These are phyloP conservation scores for Peterozyma xylosa DNA, from an alignment of 805 yeast species.

Conservation along the genomic window DNA sequence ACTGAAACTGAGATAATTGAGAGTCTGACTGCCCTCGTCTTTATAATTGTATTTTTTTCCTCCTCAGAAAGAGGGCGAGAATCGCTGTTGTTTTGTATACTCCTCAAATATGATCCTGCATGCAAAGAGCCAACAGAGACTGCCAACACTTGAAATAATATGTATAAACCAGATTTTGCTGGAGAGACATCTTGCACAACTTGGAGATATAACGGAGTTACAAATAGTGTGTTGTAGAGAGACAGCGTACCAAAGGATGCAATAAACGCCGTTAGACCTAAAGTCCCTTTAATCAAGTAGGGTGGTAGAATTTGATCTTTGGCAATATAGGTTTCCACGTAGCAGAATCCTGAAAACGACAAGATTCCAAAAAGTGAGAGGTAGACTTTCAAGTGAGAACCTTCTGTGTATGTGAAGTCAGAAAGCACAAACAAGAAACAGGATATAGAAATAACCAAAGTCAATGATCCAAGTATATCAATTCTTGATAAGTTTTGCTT, in stretches of 20 bases:
- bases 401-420: conserved; percentile 3
- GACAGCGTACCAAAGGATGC: conserved; percentile 30
- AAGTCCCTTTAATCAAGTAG: conserved; percentile 26
- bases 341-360: conserved; percentile 15
- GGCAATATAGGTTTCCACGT: conserved; percentile 27
- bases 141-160: conserved; percentile 31
- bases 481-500: conserved; percentile 26
- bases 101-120: conserved; percentile 25
- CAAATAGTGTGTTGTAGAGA: conserved; percentile 26
- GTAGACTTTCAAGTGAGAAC: background rate
- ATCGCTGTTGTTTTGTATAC: conserved; percentile 1
- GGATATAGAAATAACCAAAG: conserved; percentile 24
- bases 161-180: conserved; percentile 29
- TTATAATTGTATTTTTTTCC: conserved; percentile 9
- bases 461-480: conserved; percentile 33
- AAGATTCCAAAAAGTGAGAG: background rate
- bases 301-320: conserved; percentile 33
- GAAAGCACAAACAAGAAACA: conserved; percentile 27
- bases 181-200: conserved; percentile 31
- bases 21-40: conserved; percentile 14
- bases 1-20: conserved; percentile 8
- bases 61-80: background rate
- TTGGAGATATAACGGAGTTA: conserved; percentile 34
- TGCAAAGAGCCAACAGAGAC: conserved; percentile 30
- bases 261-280: conserved; percentile 28